Evolutionary conservation across 2,329 filamentous ascomycete genomes (phyloP), one percentile per base, ranked within the genome.

Genomic region (Arthrobotrys sinensis): DNA sequence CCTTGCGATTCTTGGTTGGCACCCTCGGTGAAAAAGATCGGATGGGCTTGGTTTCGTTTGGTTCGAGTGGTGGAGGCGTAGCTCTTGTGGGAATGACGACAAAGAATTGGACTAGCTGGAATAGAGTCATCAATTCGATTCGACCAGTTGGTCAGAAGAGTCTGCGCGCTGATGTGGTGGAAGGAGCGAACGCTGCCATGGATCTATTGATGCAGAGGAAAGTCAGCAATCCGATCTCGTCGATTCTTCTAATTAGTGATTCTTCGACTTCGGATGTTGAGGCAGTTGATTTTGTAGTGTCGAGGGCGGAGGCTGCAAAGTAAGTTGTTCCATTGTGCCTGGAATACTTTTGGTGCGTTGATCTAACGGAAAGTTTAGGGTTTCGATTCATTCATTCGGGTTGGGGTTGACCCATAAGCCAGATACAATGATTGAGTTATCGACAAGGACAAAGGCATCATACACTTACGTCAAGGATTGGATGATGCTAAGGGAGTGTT

Each of bases 381-480:
- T 99, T 82, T 91, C 93, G 11, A 97, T 99, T 69, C 94, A 98
- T 85, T 97, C 96, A 0, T 99, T 99, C 82, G 96, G 96, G 38
- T 88, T 99, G 16, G 96, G 96, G 64, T 90, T 97, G 87, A 98
- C 95, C 0, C 96, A 99, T 85, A 98, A 98, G 85, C 96, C 96
- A 4, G 96, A 99, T 83, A 97, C 94, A 0, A 97, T 99, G 94
- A 97, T 99, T 80, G 95, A 98, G 85, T 87, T 99, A 11, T 98
- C 96, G 0, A 96, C 93, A 5, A 89, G 94, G 78, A 99, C 96
- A 2, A 99, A 98, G 86, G 96, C 94, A 3, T 96, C 94, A 0
- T 99, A 98, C 83, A 96, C 94, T 0, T 99, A 98, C 82, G 94
- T 99, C 81, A 99, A 98, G 85, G 96, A 99, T 84, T 99, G 96